Evolutionary conservation across 1,284 basidiomycete genomes (phyloP).

Genomic region (Moesziomyces antarcticus): DNA sequence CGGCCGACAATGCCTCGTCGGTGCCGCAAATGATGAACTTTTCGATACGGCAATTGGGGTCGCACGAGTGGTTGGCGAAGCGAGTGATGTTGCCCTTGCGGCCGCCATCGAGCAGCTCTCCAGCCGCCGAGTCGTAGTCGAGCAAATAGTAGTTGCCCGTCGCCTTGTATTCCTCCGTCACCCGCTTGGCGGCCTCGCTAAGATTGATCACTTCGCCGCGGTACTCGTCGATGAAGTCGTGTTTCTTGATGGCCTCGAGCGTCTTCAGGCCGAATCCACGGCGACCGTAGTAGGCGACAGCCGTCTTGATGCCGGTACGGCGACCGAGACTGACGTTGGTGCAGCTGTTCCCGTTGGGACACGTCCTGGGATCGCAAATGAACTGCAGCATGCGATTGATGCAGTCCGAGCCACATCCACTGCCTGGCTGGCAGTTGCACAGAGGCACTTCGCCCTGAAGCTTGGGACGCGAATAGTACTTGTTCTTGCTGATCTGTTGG

Average conservation of each 20-base stretch:
- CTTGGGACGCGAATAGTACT: slow-evolving; percentile 51
- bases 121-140: slow-evolving; percentile 61
- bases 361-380: slow-evolving; percentile 58
- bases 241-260: slow-evolving; percentile 47
- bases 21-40: slow-evolving; percentile 63
- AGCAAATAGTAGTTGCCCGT: slow-evolving; percentile 62
- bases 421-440: slow-evolving; percentile 54
- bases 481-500: slow-evolving; percentile 53
- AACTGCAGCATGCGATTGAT: slow-evolving; percentile 61
- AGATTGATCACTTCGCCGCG: slow-evolving; percentile 63
- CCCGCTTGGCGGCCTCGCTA: slow-evolving; percentile 51
- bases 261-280: slow-evolving; percentile 62
- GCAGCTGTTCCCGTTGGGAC: slow-evolving; percentile 59
- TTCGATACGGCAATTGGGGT: slow-evolving; percentile 62
- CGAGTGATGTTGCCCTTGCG: slow-evolving; percentile 62
- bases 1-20: slow-evolving; percentile 55
- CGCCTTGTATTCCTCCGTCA: slow-evolving; percentile 52
- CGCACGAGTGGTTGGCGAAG: slow-evolving; percentile 64
- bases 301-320: slow-evolving; percentile 44
- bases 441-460: slow-evolving; percentile 54
- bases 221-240: slow-evolving; percentile 61
- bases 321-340: slow-evolving; percentile 61
- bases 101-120: slow-evolving; percentile 62
- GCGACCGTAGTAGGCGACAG: slow-evolving; percentile 50
- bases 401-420: slow-evolving; percentile 54